Evolutionary conservation across 345 rosid species (phyloP).

Genomic region (Eucalyptus coolabah): DNA sequence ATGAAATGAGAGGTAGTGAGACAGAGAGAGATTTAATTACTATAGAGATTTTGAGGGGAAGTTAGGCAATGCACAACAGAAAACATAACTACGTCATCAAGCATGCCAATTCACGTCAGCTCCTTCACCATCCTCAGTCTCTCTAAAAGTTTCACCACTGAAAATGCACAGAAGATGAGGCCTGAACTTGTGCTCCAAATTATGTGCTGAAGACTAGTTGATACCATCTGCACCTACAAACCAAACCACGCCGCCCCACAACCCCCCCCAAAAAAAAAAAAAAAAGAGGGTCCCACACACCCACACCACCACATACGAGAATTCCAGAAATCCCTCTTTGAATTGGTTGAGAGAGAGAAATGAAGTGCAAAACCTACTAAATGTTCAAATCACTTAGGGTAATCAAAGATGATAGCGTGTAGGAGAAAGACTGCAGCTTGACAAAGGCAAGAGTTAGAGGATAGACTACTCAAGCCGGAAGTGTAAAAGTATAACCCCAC

Average conservation of each 20-base stretch:
- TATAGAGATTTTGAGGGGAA: neutral
- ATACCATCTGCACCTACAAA: too few species aligned
- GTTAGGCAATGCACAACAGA: neutral
- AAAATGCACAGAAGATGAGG: neutral
- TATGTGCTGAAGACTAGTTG: too few species aligned
- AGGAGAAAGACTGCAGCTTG: neutral
- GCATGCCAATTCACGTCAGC: neutral
- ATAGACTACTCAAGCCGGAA: neutral
- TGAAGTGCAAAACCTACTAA: neutral
- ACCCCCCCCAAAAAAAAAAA: too few species aligned
- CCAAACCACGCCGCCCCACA: too few species aligned
- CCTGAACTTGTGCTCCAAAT: too few species aligned
- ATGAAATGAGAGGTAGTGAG: too few species aligned
- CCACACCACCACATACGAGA: neutral
- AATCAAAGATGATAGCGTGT: neutral
- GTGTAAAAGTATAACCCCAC: neutral
- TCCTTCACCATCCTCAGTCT: neutral
- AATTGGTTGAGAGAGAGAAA: neutral
- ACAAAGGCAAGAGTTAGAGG: neutral
- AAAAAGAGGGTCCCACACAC: neutral
- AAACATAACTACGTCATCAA: too few species aligned
- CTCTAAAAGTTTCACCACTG: neutral
- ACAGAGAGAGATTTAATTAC: too few species aligned
- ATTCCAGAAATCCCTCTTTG: neutral
- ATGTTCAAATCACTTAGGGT: neutral